Evolutionary conservation across 148 eudicot species (phyloP).

Genomic region (Diospyros lotus): DNA sequence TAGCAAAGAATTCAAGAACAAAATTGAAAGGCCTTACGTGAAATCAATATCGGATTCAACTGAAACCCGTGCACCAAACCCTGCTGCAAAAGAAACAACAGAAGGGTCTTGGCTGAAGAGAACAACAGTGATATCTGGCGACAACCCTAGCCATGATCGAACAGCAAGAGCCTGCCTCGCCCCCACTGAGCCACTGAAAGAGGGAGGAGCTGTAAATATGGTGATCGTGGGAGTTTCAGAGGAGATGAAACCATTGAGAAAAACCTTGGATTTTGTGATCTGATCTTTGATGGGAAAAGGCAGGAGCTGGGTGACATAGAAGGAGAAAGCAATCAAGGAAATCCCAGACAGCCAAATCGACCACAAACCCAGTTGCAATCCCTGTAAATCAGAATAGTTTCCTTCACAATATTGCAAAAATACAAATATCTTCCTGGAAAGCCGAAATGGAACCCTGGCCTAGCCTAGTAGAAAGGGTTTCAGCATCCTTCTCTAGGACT

Average conservation of each 20-base stretch:
- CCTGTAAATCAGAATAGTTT: slow-evolving; percentile 34
- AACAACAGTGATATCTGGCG: slow-evolving; percentile 57
- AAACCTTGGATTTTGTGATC: slow-evolving; percentile 25
- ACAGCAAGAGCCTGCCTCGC: slow-evolving; percentile 65
- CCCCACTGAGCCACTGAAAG: slow-evolving; percentile 47
- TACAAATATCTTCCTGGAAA: too few relatives aligned
- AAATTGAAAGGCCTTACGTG: slow-evolving; percentile 47
- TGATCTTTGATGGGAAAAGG: slow-evolving; percentile 39
- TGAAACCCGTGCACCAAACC: slow-evolving; percentile 57
- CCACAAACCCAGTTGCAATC: slow-evolving; percentile 46
- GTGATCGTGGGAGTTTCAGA: slow-evolving; percentile 43
- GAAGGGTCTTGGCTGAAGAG: slow-evolving; percentile 70
- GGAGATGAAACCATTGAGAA: slow-evolving; percentile 13
- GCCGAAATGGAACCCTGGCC: too few relatives aligned
- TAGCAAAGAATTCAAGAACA: background rate
- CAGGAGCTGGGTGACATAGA: slow-evolving; percentile 53
- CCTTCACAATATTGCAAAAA: background rate
- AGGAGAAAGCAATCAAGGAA: slow-evolving; percentile 54
- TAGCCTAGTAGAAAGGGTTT: too few relatives aligned
- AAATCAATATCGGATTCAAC: slow-evolving; percentile 76
- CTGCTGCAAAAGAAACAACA: slow-evolving; percentile 49
- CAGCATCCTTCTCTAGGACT: too few relatives aligned
- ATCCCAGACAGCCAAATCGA: slow-evolving; percentile 76
- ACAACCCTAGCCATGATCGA: slow-evolving; percentile 84
- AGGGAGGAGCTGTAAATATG: slow-evolving; percentile 54